Evolutionary conservation across 305 asterid species (phyloP), one percentile per base, ranked within the genome.

Genomic region (Solanum aculeatissimum): DNA sequence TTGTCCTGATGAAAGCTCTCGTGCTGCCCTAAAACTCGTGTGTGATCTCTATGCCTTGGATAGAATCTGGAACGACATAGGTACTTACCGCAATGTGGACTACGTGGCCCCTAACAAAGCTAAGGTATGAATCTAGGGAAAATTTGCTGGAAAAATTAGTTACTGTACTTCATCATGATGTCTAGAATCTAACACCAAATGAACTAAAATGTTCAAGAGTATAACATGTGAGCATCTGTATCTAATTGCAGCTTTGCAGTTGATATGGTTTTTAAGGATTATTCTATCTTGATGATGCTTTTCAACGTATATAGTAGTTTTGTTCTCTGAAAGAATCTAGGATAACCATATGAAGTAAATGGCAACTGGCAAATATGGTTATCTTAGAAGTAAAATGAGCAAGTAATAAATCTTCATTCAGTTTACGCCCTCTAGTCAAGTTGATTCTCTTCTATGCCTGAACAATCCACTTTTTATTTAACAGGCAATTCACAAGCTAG

Each of bases 61-160:
- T 84, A 92, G 98, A 86, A 95, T 97, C 85, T 97, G 98, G 99
- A 94, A 97, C 66, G 99, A 97, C 84, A 95, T 97, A 53, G 98
- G 99, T 71, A 95, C 98, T 54, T 96, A 96, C 86, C 97, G 99
- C 74, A 97, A 97, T 84, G 99, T 97, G 87, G 99, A 97, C 90
- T 96, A 96, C 71, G 96, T 96, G 83, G 97, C 97, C 71, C 99
- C 98, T 29, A 96, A 96, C 95, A 96, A 96, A 89, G 99, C 99
- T 69, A 96, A 95, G 99, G 98, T 95, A 87, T 40, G 81, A 62
- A 21, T 45, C 63, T 78, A 12, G 47, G 60, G 82, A 29, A 51
- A 51, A 18, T 27, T 25, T 47, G 23, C 62, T 75, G 62, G 81
- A 47, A 25, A 16, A 47, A 10, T 54, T 54, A 27, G 65, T 77